Evolutionary conservation across 352 stramenopile genomes (phyloP).

Genomic region (Aphanomyces euteiches): DNA sequence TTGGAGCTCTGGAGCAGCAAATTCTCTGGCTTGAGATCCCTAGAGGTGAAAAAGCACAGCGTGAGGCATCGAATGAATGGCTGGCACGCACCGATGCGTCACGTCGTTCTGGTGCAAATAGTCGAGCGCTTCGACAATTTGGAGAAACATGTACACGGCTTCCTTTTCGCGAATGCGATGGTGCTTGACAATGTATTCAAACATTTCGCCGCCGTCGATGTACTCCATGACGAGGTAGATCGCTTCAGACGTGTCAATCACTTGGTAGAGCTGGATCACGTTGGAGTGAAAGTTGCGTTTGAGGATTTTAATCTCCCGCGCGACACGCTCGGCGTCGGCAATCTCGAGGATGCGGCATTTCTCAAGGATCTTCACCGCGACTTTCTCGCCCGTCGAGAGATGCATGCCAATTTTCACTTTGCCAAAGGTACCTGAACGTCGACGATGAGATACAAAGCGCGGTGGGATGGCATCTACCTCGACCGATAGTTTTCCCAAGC

Average conservation of each 20-base stretch:
- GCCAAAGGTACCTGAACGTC: conserved; percentile 80
- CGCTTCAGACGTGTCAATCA: conserved; percentile 75
- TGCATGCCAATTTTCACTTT: conserved; percentile 89
- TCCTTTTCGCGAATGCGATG: conserved; percentile 78
- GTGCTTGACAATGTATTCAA: conserved; percentile 92
- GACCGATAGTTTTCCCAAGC: conserved; percentile 87
- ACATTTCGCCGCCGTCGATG: conserved; percentile 89
- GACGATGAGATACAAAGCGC: background rate
- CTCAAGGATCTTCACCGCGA: conserved; percentile 91
- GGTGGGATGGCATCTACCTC: conserved; percentile 35
- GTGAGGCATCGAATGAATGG: background rate
- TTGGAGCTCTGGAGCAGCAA: conserved; percentile 68
- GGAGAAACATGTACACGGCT: conserved; percentile 79
- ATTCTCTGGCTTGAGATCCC: conserved; percentile 90
- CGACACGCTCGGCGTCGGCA: conserved; percentile 87
- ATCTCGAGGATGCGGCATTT: conserved; percentile 87
- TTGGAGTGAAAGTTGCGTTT: conserved; percentile 87
- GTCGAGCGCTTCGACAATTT: conserved; percentile 88
- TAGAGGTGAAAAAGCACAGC: background rate
- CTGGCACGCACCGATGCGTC: conserved; percentile 51
- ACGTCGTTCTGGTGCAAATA: conserved; percentile 89
- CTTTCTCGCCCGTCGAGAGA: conserved; percentile 86
- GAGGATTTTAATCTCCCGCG: conserved; percentile 92
- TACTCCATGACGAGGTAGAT: conserved; percentile 95
- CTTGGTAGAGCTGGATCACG: conserved; percentile 89